These are phyloP conservation scores for Kazachstania viticola DNA, from an alignment of 805 yeast species.

Conservation along the genomic window DNA sequence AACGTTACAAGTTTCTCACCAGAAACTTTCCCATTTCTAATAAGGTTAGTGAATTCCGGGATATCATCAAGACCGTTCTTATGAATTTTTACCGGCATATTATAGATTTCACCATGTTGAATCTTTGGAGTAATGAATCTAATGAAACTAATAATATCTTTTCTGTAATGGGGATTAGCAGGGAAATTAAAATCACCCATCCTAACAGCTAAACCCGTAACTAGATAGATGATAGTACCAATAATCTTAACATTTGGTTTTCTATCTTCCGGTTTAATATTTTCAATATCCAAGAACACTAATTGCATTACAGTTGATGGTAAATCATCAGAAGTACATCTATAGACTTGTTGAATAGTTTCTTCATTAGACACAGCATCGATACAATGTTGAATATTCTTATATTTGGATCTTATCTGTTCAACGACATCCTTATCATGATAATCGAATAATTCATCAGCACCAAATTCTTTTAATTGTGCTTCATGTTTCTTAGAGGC, in stretches of 20 bases:
- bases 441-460: constrained; percentile 40
- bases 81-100: constrained; percentile 24
- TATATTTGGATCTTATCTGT: constrained; percentile 27
- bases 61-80: constrained; percentile 22
- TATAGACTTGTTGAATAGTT: constrained; percentile 27
- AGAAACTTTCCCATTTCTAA: constrained; percentile 18
- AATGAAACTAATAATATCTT: constrained; percentile 20
- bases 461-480: constrained; percentile 34
- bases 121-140: constrained; percentile 15
- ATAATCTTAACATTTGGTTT: constrained; percentile 24
- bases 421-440: constrained; percentile 33
- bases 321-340: constrained; percentile 24
- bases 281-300: constrained; percentile 13
- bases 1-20: constrained; percentile 22
- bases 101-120: constrained; percentile 19
- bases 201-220: constrained; percentile 26
- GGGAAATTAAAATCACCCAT: constrained; percentile 20
- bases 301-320: constrained; percentile 30
- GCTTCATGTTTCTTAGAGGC: constrained; percentile 37
- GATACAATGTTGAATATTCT: constrained; percentile 21
- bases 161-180: constrained; percentile 16
- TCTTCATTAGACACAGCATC: constrained; percentile 25
- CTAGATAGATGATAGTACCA: constrained; percentile 29
- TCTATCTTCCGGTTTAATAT: constrained; percentile 22
- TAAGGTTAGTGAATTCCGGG: constrained; percentile 15